Percentiles rank a stretch among this genome's conserved stretches.
These are phyloP conservation scores for Fistulina hepatica DNA, from an alignment of 1,284 basidiomycete genomes.

Conservation along the genomic window DNA sequence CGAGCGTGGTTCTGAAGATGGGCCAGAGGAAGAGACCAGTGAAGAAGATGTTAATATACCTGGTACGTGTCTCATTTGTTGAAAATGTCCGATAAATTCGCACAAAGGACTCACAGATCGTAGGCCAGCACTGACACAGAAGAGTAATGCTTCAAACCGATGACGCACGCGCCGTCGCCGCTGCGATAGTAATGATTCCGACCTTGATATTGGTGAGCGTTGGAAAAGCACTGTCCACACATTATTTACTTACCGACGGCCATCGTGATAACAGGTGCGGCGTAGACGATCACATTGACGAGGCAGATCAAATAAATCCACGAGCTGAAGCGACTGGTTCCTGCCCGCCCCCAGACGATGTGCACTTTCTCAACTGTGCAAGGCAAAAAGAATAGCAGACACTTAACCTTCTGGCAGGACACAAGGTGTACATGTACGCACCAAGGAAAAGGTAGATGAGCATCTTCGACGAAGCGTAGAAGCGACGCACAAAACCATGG, in stretches of 20 bases:
- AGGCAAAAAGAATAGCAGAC: too few relatives aligned
- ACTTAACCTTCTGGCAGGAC: too few relatives aligned
- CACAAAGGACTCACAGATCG: slow-evolving; percentile 21
- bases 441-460: slow-evolving; percentile 26
- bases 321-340: slow-evolving; percentile 21
- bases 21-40: slow-evolving; percentile 39
- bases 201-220: slow-evolving; percentile 13
- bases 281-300: slow-evolving; percentile 22
- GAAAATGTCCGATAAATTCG: neutral
- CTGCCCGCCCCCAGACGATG: slow-evolving; percentile 26
- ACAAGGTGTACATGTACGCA: slow-evolving; percentile 17
- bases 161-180: slow-evolving; percentile 21
- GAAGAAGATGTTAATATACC: slow-evolving; percentile 31
- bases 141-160: slow-evolving; percentile 24
- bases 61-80: slow-evolving; percentile 12
- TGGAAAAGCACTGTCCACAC: too few relatives aligned
- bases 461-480: slow-evolving; percentile 26
- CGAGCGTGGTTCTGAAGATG: slow-evolving; percentile 26
- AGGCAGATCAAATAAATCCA: slow-evolving; percentile 24
- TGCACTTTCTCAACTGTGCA: slow-evolving; percentile 28
- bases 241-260: slow-evolving; percentile 26
- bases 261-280: slow-evolving; percentile 22
- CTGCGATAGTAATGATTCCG: slow-evolving; percentile 18
- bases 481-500: slow-evolving; percentile 26
- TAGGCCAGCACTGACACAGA: slow-evolving; percentile 25